Base-by-base conservation (phyloP, 169 alveolate species). In the Cryptosporidium baileyi region DNA sequence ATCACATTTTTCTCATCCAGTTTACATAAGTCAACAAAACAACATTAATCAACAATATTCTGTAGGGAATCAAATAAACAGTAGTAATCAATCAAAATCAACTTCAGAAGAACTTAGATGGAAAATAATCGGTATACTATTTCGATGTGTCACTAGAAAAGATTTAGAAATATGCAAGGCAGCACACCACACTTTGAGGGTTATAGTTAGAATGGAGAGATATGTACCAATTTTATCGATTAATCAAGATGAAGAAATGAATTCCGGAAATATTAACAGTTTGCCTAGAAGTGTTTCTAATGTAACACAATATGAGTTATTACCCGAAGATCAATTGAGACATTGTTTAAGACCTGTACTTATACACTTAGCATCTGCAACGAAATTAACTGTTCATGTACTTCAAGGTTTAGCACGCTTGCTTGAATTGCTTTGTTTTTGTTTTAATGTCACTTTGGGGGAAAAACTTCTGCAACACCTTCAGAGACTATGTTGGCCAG, bases 131-230 rank as follows among this genome's bases (percentile, higher is more conserved):
- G 85, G 85, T 13, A 24, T 74, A 38, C 67, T 74, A 36, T 74
- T 74, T 49, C 85, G 85, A 7, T 74, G 85, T 57, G 85, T 74
- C 0, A 74, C 85, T 15, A 74, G 85, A 74, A 74, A 57, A 54
- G 85, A 74, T 40, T 19, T 74, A 30, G 85, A 74, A 36, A 57
- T 74, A n/a, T 74, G 85, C 17, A 74, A 54, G 40, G 85, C 85
- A 40, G 85, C 85, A 1, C 85, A 74, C 19, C 85, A 74, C 40
- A 43, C 85, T 13, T 61, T 74, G 3, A 74, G 61, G 36, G 85
- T 74, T 22, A 74, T 74, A 24, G 85, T 74, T 9, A 74, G 43
- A 54, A 51, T 74, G 41, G 85, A 74, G 22, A 51, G 85, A 38
- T 74, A 24, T 74, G 60, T 57, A 17, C 1, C 36, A 5, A 74